Percentiles rank a stretch among this genome's conserved stretches.
Evolutionary conservation across 1,139 yeast species (phyloP).

Genomic region (Hansenula lynferdii): DNA sequence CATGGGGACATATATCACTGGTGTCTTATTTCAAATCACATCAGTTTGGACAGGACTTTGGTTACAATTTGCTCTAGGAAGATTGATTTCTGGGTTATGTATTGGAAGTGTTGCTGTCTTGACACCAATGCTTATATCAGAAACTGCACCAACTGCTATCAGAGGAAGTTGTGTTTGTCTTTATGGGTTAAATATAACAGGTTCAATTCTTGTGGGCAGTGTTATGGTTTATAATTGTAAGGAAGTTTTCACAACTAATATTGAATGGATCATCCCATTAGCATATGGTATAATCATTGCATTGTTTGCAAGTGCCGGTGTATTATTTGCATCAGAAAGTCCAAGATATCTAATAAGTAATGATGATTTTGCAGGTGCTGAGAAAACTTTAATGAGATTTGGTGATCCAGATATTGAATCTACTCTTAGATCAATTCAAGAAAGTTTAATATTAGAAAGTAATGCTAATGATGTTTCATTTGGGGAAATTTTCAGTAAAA

Average conservation of each 20-base stretch:
- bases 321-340: slow-evolving; percentile 62
- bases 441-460: slow-evolving; percentile 55
- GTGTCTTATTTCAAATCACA: slow-evolving; percentile 47
- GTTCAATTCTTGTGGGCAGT: slow-evolving; percentile 62
- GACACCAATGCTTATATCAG: slow-evolving; percentile 61
- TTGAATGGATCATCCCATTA: slow-evolving; percentile 54
- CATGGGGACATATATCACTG: slow-evolving; percentile 35
- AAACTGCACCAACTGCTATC: slow-evolving; percentile 58
- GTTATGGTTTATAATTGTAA: slow-evolving; percentile 60
- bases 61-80: slow-evolving; percentile 39
- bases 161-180: slow-evolving; percentile 65
- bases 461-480: slow-evolving; percentile 44
- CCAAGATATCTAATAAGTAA: slow-evolving; percentile 34
- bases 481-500: slow-evolving; percentile 35
- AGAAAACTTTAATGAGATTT: slow-evolving; percentile 29
- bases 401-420: slow-evolving; percentile 51
- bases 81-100: slow-evolving; percentile 53
- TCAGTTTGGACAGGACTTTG: slow-evolving; percentile 30
- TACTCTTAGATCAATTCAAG: slow-evolving; percentile 57
- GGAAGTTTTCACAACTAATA: slow-evolving; percentile 42
- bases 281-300: slow-evolving; percentile 30
- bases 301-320: slow-evolving; percentile 36
- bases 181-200: slow-evolving; percentile 57
- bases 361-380: slow-evolving; percentile 51
- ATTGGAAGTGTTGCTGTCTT: slow-evolving; percentile 62